Evolutionary conservation across 768 basidiomycete species (phyloP), one percentile per base, ranked within the genome.

Genomic region (Russula compacta): DNA sequence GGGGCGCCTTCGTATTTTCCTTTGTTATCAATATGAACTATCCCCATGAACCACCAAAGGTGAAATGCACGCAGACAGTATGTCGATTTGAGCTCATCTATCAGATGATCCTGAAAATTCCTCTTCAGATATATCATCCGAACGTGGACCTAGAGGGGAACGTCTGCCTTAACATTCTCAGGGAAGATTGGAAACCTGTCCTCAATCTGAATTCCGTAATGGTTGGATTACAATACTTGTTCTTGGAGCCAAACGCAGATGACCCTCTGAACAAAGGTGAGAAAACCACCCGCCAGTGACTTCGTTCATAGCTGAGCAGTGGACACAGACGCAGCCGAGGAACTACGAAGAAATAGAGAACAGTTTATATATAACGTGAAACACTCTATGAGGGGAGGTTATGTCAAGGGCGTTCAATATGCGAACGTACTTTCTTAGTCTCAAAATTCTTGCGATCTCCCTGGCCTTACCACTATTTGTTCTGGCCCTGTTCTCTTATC

Each of bases 111-210:
- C 19, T 43, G 44, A 12, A 52, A 48, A 40, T 6, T 6, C 7
- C n/a, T 35, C 42, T 43, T 29, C 55, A 98, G 95, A 98, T 98
- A 71, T 99, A 99, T 73, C 97, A 99, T 72, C 97, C 97, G 0
- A 99, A 99, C 70, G 87, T 99, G 55, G 97, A 99, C 73, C 81
- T 97, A 40, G 93, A 98, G 71, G 97, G 97, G 48, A 98, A 98
- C 67, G 95, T 99, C 49, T 99, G 97, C 78, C 74, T 99, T 68
- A 98, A 98, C 75, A 98, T 98, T 71, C 82, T 98, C 60, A 85
- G 97, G 71, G 97, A 99, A 78, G 97, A 99, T 76, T 99, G 97
- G 97, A 99, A 99, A 71, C 97, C 97, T 6, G 97, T 99, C 3
- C 78, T 99, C 47, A 98, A 98, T 74, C 79, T 99, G 55, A 98